phyloP scores from a whole-genome alignment of 139 green algal species.

The Gonium pectorale region DNA sequence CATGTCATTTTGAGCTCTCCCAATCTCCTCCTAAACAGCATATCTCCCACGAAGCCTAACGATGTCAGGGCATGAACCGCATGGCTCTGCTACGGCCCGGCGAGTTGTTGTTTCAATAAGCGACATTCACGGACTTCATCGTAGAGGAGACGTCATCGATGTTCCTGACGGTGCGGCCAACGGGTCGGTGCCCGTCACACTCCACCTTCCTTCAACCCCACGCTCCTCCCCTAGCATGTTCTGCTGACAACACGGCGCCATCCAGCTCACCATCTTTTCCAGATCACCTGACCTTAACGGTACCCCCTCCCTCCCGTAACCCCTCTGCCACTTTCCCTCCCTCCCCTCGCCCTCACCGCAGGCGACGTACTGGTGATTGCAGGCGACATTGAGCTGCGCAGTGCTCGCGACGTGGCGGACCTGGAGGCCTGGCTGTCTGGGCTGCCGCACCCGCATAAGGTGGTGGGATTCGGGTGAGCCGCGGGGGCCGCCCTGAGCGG shows the following conservation, averaged over 20 bases:
- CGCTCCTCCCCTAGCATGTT: too few relatives aligned
- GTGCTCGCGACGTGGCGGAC: neutral
- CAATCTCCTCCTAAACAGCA: too few relatives aligned
- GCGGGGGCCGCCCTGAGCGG: too few relatives aligned
- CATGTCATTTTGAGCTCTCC: too few relatives aligned
- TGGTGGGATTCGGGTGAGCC: constrained; percentile 34
- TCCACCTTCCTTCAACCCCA: too few relatives aligned
- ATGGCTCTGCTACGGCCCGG: too few relatives aligned
- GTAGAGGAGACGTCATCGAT: neutral
- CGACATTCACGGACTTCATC: constrained; percentile 29
- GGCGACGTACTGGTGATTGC: constrained; percentile 27
- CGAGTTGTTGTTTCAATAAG: constrained; percentile 13
- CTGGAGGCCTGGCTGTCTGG: constrained; percentile 33
- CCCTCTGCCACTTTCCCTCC: neutral
- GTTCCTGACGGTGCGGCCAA: constrained; percentile 9
- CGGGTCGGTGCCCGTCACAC: too few relatives aligned
- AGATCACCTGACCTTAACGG: too few relatives aligned
- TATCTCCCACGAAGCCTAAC: too few relatives aligned
- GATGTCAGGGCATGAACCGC: too few relatives aligned
- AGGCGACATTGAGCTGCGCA: constrained; percentile 36
- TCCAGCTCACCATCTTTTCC: too few relatives aligned
- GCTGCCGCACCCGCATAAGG: constrained; percentile 38
- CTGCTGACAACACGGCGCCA: too few relatives aligned
- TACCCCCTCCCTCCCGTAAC: neutral
- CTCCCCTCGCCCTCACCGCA: neutral